Conservation (phyloP, 139 green algal species). For the Nannochloris sp. region DNA sequence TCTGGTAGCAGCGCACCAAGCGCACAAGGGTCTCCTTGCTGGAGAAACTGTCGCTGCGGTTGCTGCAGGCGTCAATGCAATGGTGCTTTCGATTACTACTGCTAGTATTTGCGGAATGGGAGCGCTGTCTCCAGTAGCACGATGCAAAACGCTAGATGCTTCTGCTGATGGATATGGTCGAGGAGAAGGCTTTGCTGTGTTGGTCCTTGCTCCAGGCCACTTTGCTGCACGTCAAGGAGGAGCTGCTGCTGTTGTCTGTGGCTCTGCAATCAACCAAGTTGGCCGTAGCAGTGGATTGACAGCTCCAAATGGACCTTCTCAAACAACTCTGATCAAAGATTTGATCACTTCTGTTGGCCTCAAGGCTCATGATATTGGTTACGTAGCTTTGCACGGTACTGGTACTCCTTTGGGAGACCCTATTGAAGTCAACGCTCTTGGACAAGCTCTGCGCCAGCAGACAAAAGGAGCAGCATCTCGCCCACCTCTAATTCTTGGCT, state of each 20-base stretch:
- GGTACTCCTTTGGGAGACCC: conserved; percentile 82
- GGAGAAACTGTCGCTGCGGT: conserved; percentile 18
- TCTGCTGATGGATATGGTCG: conserved; percentile 45
- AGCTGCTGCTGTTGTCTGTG: conserved; percentile 13
- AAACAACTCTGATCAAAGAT: conserved; percentile 27
- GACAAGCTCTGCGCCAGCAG: not conserved
- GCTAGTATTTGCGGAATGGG: conserved; percentile 22
- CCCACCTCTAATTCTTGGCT: not conserved
- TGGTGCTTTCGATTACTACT: conserved; percentile 24
- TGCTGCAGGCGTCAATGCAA: conserved; percentile 21
- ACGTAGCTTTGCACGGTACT: conserved; percentile 54
- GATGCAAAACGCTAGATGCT: conserved; percentile 47
- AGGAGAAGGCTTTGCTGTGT: conserved; percentile 36
- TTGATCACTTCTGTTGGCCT: conserved; percentile 28
- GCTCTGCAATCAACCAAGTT: conserved; percentile 44
- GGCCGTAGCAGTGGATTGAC: conserved; percentile 45
- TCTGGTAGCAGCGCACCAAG: conserved; percentile 62
- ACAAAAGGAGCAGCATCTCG: too few species aligned
- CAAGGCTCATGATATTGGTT: not conserved
- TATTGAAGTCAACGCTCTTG: conserved; percentile 67
- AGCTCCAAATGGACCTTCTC: conserved; percentile 46
- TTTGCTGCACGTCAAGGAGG: not conserved
- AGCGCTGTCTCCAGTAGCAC: conserved; percentile 18
- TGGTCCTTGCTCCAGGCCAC: conserved; percentile 7
- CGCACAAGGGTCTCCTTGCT: conserved; percentile 22